Conservation (phyloP, 225 moss, liverwort and hornwort species). For the Asterella californica region DNA sequence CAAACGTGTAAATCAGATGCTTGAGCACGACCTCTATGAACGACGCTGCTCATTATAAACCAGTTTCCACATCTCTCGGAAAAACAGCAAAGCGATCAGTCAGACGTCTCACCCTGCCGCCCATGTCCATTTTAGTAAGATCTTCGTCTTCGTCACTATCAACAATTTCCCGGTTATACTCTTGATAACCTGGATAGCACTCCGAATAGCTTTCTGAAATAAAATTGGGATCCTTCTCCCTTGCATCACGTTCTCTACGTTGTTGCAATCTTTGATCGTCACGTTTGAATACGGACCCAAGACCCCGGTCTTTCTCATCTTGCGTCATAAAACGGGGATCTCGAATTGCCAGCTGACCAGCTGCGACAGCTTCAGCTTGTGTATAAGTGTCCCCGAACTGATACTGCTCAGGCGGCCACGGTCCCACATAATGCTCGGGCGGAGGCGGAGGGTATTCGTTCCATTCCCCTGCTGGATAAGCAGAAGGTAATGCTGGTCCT, state of each 20-base stretch:
- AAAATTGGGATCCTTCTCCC: constrained; percentile 98
- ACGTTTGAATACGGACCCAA: constrained; percentile 98
- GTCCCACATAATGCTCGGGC: constrained; percentile 76
- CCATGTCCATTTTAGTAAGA: constrained; percentile 99
- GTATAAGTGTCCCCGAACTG: constrained; percentile 69
- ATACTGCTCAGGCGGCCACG: constrained; percentile 97
- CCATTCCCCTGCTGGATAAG: constrained; percentile 73
- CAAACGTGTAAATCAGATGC: background rate
- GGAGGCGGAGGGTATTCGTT: constrained; percentile 77
- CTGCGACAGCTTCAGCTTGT: constrained; percentile 51
- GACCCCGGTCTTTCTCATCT: constrained; percentile 96
- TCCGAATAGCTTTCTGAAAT: constrained; percentile 99
- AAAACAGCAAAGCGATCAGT: background rate
- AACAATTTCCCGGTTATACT: constrained; percentile 97
- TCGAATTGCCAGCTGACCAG: constrained; percentile 31
- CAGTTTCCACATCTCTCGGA: background rate
- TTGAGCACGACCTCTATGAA: background rate
- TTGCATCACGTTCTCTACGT: constrained; percentile 88
- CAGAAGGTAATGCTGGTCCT: constrained; percentile 66
- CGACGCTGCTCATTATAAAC: background rate
- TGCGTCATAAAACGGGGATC: constrained; percentile 97
- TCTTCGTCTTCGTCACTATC: constrained; percentile 99
- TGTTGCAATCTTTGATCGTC: constrained; percentile 94
- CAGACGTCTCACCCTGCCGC: constrained; percentile 74
- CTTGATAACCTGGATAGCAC: constrained; percentile 99